Base-by-base conservation (phyloP, 176 grass and related monocot species). In the Tuctoria greenei region DNA sequence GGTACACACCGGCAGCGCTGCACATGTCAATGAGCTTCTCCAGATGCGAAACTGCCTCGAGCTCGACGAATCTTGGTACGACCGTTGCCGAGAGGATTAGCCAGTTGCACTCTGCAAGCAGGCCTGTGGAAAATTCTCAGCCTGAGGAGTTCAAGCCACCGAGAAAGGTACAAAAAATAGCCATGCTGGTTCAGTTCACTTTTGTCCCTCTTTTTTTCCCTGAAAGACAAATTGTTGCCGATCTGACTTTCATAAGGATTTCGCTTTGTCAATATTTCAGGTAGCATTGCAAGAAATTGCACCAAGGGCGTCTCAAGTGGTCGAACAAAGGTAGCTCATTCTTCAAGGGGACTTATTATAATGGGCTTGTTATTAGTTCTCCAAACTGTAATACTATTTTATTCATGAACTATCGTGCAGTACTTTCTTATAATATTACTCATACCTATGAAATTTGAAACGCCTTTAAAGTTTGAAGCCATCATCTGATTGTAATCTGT, bases 51-150 rank as follows among this genome's bases (percentile, higher is more conserved):
- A 50, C 81, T 80, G 71, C 79, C 9, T 82, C 74, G 31, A 50
- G 12, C 36, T 72, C 73, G 15, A 72, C 50, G 42, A 72, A 72
- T 67, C 40, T 78, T 66, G 79, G 85, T 10, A 52, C 41, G 5
- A 82, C 50, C 17, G 78, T 87, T 73, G 73, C 85, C 42, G 80
- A 60, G 2, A 82, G 85, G 60, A 87, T 87, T 61, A 82, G 50
- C 43, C 60, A 82, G 66, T 79, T 91, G 57, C 83, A 95, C 31
- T 80, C 77, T 62, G 86, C 60, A 50, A 79, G 72, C 50, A 84
- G 60, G 62, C n/a, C 63, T n/a, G 56, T 52, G 50, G 77, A 82
- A 41, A 47, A 55, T 9, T 2, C 38, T 66, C 46, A 47, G 12
- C 56, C 37, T 39, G 14, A 61, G 6, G 44, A 79, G 45, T 69